Base-by-base conservation (phyloP, 352 stramenopile species). In the Globisporangium megalacanthum region DNA sequence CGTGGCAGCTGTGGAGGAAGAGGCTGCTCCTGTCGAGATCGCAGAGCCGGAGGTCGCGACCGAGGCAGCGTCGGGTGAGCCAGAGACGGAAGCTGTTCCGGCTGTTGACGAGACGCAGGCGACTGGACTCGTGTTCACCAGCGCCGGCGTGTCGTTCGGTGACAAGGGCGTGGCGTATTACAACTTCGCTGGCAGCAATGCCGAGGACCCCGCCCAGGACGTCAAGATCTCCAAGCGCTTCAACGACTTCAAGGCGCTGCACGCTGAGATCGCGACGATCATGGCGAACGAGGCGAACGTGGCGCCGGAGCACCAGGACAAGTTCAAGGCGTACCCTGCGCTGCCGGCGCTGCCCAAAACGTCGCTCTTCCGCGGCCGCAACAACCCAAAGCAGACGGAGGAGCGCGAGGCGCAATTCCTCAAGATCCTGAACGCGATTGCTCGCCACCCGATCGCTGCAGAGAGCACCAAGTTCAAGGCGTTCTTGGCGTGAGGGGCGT, bases 161-260 rank as follows among this genome's bases (percentile, higher is more conserved):
- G 78, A 86, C 54, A 71, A 75, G 52, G 72, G 70, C 49, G 63
- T 86, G 10, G 75, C 72, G 14, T 86, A 73, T 57, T 88, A 88
- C 78, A 78, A 79, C 54, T 86, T 81, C 53, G 68, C 77, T 55
- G 72, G 64, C 48, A 69, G 48, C 4, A 73, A 80, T 58, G 62
- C 67, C 29, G 51, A 69, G 6, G 67, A 83, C 51, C 72, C 73
- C 13, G 71, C 60, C 39, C 65, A 74, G 57, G 69, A 83, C 15
- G 25, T 77, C 3, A 70, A 73, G 56, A 58, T 88, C 39, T 75
- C 70, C 45, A 91, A 91, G 61, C 77, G 81, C 29, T 91, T 79
- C 66, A 89, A 80, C 56, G 78, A 91, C 64, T 89, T 91, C 65
- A 91, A 88, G 64, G 39, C 65, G 9, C 70, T 91, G 47, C 69